phyloP scores from a whole-genome alignment of 2,329 filamentous ascomycete species.

The Bisporella sp. region DNA sequence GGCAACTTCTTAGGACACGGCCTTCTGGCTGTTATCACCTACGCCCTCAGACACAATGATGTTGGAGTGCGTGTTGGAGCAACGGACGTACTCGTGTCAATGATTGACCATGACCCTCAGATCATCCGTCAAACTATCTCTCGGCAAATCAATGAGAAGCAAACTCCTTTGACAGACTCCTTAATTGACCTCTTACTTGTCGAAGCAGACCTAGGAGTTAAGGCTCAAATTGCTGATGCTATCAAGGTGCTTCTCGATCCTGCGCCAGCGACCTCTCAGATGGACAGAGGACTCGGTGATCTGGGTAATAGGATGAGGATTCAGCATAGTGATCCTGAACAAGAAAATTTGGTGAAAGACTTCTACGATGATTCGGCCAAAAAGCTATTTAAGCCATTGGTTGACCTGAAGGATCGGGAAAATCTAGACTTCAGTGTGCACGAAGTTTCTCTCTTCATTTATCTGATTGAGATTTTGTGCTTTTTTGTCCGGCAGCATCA shows the following conservation, averaged over 20 bases:
- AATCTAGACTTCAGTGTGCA: slow-evolving; percentile 70
- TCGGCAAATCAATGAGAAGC: slow-evolving; percentile 82
- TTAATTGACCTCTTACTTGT: slow-evolving; percentile 86
- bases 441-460: slow-evolving; percentile 83
- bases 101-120: slow-evolving; percentile 92
- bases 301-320: slow-evolving; percentile 56
- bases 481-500: slow-evolving; percentile 91
- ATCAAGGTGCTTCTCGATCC: slow-evolving; percentile 89
- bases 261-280: slow-evolving; percentile 52
- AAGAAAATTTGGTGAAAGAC: slow-evolving; percentile 76
- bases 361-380: slow-evolving; percentile 87
- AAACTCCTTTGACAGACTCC: slow-evolving; percentile 80
- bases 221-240: slow-evolving; percentile 90
- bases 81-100: slow-evolving; percentile 85
- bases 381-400: slow-evolving; percentile 79
- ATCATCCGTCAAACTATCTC: slow-evolving; percentile 94
- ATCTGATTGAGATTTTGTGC: slow-evolving; percentile 86
- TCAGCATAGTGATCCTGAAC: slow-evolving; percentile 58
- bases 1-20: slow-evolving; percentile 86
- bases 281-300: slow-evolving; percentile 57
- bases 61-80: slow-evolving; percentile 83
- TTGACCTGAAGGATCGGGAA: slow-evolving; percentile 64
- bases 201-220: slow-evolving; percentile 89
- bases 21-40: slow-evolving; percentile 83
- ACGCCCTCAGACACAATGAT: slow-evolving; percentile 78